A percentile compares a stretch with the other conserved stretches of the same genome.
These are phyloP conservation scores for Aureoboletus auriporus DNA, from an alignment of 768 basidiomycete species.

Conservation along the genomic window DNA sequence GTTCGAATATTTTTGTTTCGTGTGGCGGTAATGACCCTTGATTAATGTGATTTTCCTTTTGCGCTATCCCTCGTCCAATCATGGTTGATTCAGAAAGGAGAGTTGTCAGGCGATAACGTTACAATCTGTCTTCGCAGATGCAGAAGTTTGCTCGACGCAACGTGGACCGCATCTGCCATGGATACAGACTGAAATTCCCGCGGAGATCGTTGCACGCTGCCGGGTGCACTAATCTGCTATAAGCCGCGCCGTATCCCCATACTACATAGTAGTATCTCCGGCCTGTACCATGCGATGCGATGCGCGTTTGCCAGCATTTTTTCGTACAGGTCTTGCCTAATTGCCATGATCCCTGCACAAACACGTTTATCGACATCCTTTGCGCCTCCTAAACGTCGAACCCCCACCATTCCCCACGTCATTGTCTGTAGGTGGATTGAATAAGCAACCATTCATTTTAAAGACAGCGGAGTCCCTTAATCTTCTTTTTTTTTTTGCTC, in stretches of 20 bases:
- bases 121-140: constrained; percentile 17
- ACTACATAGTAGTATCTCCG: constrained; percentile 17
- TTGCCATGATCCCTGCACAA: no score
- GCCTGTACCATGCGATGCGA: constrained; percentile 5
- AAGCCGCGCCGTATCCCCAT: constrained; percentile 22
- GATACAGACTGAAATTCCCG: constrained; percentile 25
- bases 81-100: constrained; percentile 1
- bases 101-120: constrained; percentile 20
- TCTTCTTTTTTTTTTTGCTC: constrained; percentile 8
- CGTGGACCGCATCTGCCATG: constrained; percentile 25
- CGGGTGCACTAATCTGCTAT: constrained; percentile 9
- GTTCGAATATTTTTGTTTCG: no score
- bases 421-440: constrained; percentile 1
- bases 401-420: constrained; percentile 22
- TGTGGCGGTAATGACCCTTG: constrained; percentile 5
- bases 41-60: constrained; percentile 7
- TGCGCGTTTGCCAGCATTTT: constrained; percentile 6
- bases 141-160: constrained; percentile 15
- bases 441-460: not conserved
- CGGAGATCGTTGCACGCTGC: constrained; percentile 21
- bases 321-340: no score
- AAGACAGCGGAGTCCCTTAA: constrained; percentile 11
- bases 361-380: not conserved
- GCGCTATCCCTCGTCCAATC: constrained; percentile 3
- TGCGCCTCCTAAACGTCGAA: constrained; percentile 17